A percentile compares a stretch with the other conserved stretches of the same genome.
Conservation (phyloP, 1,284 basidiomycete species). For the Puccinia triticina region DNA sequence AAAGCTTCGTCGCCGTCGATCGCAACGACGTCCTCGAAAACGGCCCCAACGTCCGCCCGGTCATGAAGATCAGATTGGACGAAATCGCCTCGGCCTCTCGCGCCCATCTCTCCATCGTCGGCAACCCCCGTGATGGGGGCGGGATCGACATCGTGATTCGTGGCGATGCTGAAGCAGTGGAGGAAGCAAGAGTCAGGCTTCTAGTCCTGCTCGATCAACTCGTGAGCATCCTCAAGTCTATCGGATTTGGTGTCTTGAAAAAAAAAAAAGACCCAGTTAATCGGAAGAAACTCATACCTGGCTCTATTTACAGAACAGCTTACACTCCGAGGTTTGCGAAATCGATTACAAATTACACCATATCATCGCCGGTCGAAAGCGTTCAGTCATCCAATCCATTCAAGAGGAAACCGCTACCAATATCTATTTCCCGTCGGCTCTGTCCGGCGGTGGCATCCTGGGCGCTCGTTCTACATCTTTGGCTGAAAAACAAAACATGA, state of each 20-base stretch:
- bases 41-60: slow-evolving; percentile 79
- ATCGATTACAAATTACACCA: slow-evolving; percentile 94
- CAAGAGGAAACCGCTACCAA: slow-evolving; percentile 97
- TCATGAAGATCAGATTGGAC: slow-evolving; percentile 83
- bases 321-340: slow-evolving; percentile 86
- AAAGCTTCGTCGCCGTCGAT: slow-evolving; percentile 81
- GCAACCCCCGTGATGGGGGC: slow-evolving; percentile 69
- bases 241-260: no score
- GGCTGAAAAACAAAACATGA: slow-evolving; percentile 69
- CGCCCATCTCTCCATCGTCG: slow-evolving; percentile 79
- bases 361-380: slow-evolving; percentile 88
- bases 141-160: slow-evolving; percentile 89
- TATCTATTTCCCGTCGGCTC: slow-evolving; percentile 87
- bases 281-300: no score
- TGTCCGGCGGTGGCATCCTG: slow-evolving; percentile 74
- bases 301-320: slow-evolving; percentile 69
- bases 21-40: slow-evolving; percentile 89
- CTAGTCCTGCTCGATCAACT: slow-evolving; percentile 93
- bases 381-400: slow-evolving; percentile 82
- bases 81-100: slow-evolving; percentile 85
- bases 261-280: no score
- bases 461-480: slow-evolving; percentile 63
- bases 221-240: slow-evolving; percentile 65
- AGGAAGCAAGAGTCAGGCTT: slow-evolving; percentile 83
- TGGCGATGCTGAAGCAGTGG: slow-evolving; percentile 81